Percentiles rank a stretch among this genome's conserved stretches.
These are phyloP conservation scores for Theobroma cacao DNA, from an alignment of 345 rosid species.

Conservation along the genomic window DNA sequence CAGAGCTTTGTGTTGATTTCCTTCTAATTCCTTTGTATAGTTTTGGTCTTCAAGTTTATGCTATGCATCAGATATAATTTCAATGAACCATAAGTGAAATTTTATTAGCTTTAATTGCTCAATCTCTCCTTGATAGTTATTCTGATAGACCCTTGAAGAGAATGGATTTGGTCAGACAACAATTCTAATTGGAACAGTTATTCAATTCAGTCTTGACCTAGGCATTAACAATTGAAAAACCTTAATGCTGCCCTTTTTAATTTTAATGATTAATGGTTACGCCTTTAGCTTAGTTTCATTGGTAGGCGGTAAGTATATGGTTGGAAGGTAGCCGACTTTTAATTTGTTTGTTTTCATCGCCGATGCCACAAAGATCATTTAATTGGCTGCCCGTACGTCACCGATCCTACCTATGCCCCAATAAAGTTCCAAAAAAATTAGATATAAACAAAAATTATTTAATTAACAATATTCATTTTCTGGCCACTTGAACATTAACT, in stretches of 20 bases:
- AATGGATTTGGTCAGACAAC: background rate
- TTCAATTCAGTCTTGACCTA: background rate
- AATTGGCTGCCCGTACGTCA: background rate
- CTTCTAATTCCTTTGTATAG: background rate
- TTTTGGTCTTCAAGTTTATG: background rate
- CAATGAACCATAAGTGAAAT: background rate
- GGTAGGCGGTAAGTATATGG: background rate
- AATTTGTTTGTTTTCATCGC: background rate
- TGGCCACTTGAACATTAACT: too few species aligned
- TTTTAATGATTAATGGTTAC: background rate
- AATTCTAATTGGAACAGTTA: background rate
- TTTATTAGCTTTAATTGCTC: background rate
- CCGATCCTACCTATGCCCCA: background rate
- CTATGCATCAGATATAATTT: background rate
- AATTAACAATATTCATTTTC: background rate
- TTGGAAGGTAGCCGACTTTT: constrained; percentile 12
- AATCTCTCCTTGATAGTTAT: background rate
- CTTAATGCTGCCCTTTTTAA: background rate
- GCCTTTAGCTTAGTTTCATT: background rate
- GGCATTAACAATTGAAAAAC: background rate
- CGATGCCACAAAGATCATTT: background rate
- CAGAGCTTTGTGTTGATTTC: background rate
- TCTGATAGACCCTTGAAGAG: background rate
- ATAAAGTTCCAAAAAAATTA: background rate
- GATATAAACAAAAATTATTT: background rate